These are phyloP conservation scores for Candida cerambycidarum DNA, from an alignment of 805 yeast genomes.

Conservation along the genomic window DNA sequence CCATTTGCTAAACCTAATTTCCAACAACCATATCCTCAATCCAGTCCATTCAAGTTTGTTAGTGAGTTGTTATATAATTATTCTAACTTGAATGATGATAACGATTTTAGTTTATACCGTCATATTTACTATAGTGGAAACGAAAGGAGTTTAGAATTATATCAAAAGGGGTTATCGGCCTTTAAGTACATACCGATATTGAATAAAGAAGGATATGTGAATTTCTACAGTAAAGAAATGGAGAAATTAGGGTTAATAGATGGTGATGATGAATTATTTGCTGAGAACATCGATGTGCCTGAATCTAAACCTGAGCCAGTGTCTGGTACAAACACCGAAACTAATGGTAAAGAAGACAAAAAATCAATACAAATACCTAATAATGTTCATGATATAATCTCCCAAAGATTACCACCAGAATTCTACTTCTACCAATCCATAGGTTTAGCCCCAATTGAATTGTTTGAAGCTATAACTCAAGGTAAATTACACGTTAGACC, in stretches of 20 bases:
- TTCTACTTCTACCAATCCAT: constrained; percentile 75
- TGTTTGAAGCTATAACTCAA: constrained; percentile 65
- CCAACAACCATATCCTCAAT: constrained; percentile 38
- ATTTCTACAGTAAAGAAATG: constrained; percentile 49
- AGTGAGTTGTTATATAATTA: constrained; percentile 39
- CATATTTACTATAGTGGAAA: constrained; percentile 48
- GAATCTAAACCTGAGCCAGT: constrained; percentile 7
- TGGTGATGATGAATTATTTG: constrained; percentile 16
- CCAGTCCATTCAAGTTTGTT: constrained; percentile 41
- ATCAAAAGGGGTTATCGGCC: constrained; percentile 67
- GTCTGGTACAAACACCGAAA: constrained; percentile 2
- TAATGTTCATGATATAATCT: constrained; percentile 78
- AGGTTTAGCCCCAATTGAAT: constrained; percentile 66
- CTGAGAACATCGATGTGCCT: constrained; percentile 8
- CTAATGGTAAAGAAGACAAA: constrained; percentile 1
- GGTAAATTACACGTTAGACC: constrained; percentile 63
- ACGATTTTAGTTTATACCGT: constrained; percentile 39
- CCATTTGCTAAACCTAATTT: constrained; percentile 43
- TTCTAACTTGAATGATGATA: constrained; percentile 23
- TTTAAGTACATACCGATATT: constrained; percentile 74
- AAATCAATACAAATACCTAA: constrained; percentile 53
- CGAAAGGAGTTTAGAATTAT: constrained; percentile 46
- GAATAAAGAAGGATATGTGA: constrained; percentile 66
- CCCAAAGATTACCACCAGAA: constrained; percentile 85
- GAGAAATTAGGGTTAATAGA: constrained; percentile 29